These are phyloP conservation scores for Curvularia eragrostidis DNA, from an alignment of 2,329 filamentous ascomycete genomes.

Conservation along the genomic window DNA sequence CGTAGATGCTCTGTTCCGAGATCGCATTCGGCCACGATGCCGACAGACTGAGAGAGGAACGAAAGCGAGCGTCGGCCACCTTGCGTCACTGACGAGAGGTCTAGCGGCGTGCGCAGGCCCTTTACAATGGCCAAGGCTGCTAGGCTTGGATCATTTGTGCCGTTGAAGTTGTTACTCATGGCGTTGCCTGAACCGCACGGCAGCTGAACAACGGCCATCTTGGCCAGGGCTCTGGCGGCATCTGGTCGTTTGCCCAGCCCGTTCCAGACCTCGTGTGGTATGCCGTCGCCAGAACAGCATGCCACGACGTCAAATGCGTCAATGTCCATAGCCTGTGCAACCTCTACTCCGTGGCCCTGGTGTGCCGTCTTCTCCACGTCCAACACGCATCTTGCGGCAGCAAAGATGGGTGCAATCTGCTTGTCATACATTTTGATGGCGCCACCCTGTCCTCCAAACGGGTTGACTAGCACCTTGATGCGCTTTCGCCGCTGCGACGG, in stretches of 20 bases:
- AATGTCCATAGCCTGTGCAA: slow-evolving; percentile 77
- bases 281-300: slow-evolving; percentile 89
- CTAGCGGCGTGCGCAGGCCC: slow-evolving; percentile 80
- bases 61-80: slow-evolving; percentile 76
- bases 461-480: slow-evolving; percentile 89
- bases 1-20: slow-evolving; percentile 87
- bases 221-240: slow-evolving; percentile 74
- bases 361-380: slow-evolving; percentile 75
- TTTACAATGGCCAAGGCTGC: slow-evolving; percentile 88
- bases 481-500: slow-evolving; percentile 72
- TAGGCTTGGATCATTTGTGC: slow-evolving; percentile 74
- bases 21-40: slow-evolving; percentile 89
- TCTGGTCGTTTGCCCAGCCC: slow-evolving; percentile 80
- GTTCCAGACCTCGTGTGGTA: slow-evolving; percentile 94
- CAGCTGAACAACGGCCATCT: slow-evolving; percentile 82
- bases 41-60: slow-evolving; percentile 88
- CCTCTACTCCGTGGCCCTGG: slow-evolving; percentile 77
- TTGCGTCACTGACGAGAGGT: slow-evolving; percentile 88
- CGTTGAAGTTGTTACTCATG: slow-evolving; percentile 87
- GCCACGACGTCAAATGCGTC: slow-evolving; percentile 84
- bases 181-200: slow-evolving; percentile 95
- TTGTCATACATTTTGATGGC: slow-evolving; percentile 76
- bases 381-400: slow-evolving; percentile 77
- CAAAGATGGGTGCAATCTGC: slow-evolving; percentile 81
- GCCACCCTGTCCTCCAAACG: slow-evolving; percentile 81